Conservation (phyloP, 2,329 filamentous ascomycete species). For the Aspergillus sp. region DNA sequence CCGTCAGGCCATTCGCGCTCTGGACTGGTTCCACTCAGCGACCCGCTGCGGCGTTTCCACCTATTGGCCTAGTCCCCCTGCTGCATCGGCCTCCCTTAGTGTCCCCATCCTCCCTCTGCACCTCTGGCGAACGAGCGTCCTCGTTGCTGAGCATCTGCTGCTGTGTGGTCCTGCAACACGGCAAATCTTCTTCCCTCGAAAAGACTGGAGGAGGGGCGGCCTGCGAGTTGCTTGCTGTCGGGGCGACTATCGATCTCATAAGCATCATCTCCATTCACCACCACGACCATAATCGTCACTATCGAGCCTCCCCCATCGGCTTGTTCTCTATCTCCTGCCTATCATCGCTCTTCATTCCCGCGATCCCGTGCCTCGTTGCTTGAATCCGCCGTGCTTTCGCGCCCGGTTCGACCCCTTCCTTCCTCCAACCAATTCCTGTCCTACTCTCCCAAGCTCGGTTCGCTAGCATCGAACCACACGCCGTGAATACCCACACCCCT, state of each 20-base stretch:
- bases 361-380: constrained; percentile 1
- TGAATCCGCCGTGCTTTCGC: neutral
- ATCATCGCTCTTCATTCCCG: constrained; percentile 9
- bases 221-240: constrained; percentile 5
- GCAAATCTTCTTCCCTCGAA: constrained; percentile 19
- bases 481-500: neutral
- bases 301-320: neutral
- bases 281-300: neutral
- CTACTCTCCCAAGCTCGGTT: neutral
- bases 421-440: neutral
- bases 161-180: constrained; percentile 19
- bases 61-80: constrained; percentile 24
- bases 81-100: constrained; percentile 18
- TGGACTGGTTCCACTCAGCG: neutral
- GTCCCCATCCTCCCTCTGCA: constrained; percentile 15
- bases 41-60: no score
- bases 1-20: neutral
- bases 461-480: neutral
- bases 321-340: constrained; percentile 12
- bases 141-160: constrained; percentile 18
- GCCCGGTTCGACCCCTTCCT: neutral
- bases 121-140: constrained; percentile 19
- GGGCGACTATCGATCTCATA: constrained; percentile 14
- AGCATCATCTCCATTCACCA: constrained; percentile 10
- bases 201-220: constrained; percentile 16